These are phyloP conservation scores for Coffea eugenioides DNA, from an alignment of 257 asterid species.

Conservation along the genomic window DNA sequence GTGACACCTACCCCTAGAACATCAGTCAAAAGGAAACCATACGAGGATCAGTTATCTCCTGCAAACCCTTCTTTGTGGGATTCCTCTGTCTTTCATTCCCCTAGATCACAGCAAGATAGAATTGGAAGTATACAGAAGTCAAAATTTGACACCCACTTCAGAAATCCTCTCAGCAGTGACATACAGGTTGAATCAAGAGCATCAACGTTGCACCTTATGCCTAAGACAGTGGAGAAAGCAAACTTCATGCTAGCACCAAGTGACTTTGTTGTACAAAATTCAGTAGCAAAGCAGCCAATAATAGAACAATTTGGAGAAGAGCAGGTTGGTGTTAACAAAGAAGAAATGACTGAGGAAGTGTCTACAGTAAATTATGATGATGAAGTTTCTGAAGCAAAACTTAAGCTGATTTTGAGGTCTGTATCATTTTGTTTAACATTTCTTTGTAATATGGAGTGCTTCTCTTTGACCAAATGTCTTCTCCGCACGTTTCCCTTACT, in stretches of 20 bases:
- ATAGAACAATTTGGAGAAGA: constrained; percentile 42
- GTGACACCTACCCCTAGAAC: constrained; percentile 24
- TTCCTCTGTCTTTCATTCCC: constrained; percentile 29
- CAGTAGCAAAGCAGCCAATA: constrained; percentile 33
- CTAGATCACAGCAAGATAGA: constrained; percentile 33
- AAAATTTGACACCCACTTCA: constrained; percentile 34
- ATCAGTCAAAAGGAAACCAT: constrained; percentile 22
- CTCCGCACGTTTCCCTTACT: constrained; percentile 18
- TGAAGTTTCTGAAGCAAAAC: constrained; percentile 80
- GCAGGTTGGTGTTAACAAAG: constrained; percentile 32
- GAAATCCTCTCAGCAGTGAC: constrained; percentile 53
- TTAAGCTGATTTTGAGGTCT: constrained; percentile 80
- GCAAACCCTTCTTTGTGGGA: constrained; percentile 33
- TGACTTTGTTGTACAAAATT: constrained; percentile 38
- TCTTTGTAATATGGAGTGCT: constrained; percentile 18
- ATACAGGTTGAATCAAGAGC: constrained; percentile 31
- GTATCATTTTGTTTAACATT: constrained; percentile 12
- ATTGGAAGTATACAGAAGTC: constrained; percentile 39
- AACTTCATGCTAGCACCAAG: constrained; percentile 25
- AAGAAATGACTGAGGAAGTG: constrained; percentile 47
- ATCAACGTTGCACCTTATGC: constrained; percentile 31
- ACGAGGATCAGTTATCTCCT: constrained; percentile 41
- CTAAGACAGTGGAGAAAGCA: constrained; percentile 37
- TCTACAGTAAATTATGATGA: constrained; percentile 43
- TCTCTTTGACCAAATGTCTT: constrained; percentile 10